Base-by-base conservation (phyloP, 208 protist species). In the Leishmania tarentolae region DNA sequence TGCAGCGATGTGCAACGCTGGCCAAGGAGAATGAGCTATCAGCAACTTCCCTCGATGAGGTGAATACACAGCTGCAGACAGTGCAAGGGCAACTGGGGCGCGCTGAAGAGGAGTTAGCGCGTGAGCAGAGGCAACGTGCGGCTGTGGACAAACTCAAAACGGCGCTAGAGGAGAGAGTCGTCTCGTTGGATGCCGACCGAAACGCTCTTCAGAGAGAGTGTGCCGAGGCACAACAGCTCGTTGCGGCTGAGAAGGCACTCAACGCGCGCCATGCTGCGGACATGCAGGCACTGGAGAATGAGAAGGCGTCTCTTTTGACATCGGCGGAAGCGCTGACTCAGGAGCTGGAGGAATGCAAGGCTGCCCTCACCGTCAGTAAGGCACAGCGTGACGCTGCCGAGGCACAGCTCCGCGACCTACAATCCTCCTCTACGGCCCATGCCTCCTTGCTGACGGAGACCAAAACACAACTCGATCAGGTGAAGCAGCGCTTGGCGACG, bases 1-100 rank as follows among this genome's bases (percentile, higher is more conserved):
- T 85, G 71, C 72, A 79, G 37, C 77, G 83, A 72, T 90, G 81
- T 40, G 86, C 83, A 2, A 78, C 78, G 19, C 57, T 91, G 21
- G 46, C 80, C 17, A 89, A 83, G 52, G 83, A 90, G 59, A 86
- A 78, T 59, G 79, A 81, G 46, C 24, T n/a, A 42, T 35, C 78
- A 53, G 56, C 76, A 24, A 17, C 50, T 3, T 63, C 79, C 42
- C 61, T 78, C 21, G 59, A 87, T 31, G n/a, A 72, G 24, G 66
- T 65, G 5, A 70, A 80, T 53, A 52, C 50, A 59, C 76, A 83
- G 47, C 15, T 87, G 75, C 46, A 59, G 52, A 70, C 79, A 52
- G 37, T 82, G 31, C 57, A 86, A 35, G 65, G 83, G n/a, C 52
- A 76, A 4, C 59, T 80, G 19, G n/a, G 53, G 13, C 61, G 78